Evolutionary conservation across 805 yeast species (phyloP).

Genomic region (Cyberlindnera meyerae): DNA sequence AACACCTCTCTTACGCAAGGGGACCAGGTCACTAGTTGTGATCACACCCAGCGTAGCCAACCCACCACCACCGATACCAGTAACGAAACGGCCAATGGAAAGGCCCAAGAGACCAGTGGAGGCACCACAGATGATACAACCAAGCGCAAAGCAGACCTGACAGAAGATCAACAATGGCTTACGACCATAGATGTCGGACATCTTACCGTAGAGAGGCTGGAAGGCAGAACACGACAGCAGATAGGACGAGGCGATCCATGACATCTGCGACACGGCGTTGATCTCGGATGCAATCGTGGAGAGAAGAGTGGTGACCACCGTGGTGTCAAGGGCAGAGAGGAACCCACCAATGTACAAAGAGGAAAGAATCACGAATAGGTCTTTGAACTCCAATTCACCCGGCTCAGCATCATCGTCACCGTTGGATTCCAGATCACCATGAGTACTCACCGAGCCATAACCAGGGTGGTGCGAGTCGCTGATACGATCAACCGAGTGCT

Average conservation of each 20-base stretch:
- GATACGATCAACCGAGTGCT: constrained; percentile 14
- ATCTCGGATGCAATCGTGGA: constrained; percentile 62
- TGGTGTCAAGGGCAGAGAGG: constrained; percentile 57
- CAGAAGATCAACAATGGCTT: constrained; percentile 38
- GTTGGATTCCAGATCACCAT: not conserved
- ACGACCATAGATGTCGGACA: constrained; percentile 64
- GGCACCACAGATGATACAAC: constrained; percentile 38
- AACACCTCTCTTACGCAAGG: constrained; percentile 69
- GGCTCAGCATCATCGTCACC: constrained; percentile 5
- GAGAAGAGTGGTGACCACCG: constrained; percentile 59
- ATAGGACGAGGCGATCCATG: constrained; percentile 67
- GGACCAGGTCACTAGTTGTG: constrained; percentile 68
- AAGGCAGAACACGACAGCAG: constrained; percentile 59
- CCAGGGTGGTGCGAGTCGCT: constrained; percentile 7
- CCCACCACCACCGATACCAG: constrained; percentile 91
- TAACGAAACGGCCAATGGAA: constrained; percentile 55
- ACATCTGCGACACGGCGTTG: constrained; percentile 53
- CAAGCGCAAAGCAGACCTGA: constrained; percentile 35
- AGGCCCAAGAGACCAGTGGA: constrained; percentile 24
- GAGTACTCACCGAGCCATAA: constrained; percentile 14
- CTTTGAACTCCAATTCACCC: constrained; percentile 1
- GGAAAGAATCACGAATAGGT: constrained; percentile 26
- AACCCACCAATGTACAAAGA: constrained; percentile 41
- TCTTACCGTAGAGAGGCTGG: constrained; percentile 61
- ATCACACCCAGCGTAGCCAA: constrained; percentile 66